Evolutionary conservation across 2,329 filamentous ascomycete species (phyloP).

Genomic region (Talaromyces sp.): DNA sequence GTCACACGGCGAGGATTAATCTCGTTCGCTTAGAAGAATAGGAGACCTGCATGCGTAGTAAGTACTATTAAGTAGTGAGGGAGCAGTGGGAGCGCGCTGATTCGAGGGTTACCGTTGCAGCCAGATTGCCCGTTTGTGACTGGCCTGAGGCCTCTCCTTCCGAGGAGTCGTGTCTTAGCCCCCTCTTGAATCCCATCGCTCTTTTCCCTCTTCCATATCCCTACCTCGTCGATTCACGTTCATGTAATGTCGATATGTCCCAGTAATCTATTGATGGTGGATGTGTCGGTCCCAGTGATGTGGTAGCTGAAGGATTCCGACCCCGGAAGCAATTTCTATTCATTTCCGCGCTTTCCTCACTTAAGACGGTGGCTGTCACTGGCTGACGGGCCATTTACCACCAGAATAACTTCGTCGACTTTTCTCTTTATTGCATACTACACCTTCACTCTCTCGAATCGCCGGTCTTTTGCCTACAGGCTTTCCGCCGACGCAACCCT

Average conservation of each 20-base stretch:
- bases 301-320: constrained; percentile 4
- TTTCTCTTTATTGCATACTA: neutral
- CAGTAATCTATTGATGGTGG: neutral
- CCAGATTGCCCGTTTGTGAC: constrained; percentile 9
- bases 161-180: constrained; percentile 7
- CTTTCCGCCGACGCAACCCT: neutral
- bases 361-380: constrained; percentile 1
- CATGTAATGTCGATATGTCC: neutral
- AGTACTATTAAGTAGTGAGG: neutral
- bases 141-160: neutral
- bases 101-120: constrained; percentile 13
- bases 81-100: neutral
- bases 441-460: neutral
- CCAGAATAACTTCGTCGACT: neutral
- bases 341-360: neutral
- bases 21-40: neutral
- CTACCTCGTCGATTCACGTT: neutral
- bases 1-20: neutral
- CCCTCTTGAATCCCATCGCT: neutral
- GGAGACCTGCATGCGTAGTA: neutral
- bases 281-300: neutral
- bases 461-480: neutral
- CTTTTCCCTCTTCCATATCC: neutral
- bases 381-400: neutral
- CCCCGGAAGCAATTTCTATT: neutral